A percentile compares a stretch with the other conserved stretches of the same genome.
These are phyloP conservation scores for Sorghum bicolor DNA, from an alignment of 176 grass and related monocot genomes.

Conservation along the genomic window DNA sequence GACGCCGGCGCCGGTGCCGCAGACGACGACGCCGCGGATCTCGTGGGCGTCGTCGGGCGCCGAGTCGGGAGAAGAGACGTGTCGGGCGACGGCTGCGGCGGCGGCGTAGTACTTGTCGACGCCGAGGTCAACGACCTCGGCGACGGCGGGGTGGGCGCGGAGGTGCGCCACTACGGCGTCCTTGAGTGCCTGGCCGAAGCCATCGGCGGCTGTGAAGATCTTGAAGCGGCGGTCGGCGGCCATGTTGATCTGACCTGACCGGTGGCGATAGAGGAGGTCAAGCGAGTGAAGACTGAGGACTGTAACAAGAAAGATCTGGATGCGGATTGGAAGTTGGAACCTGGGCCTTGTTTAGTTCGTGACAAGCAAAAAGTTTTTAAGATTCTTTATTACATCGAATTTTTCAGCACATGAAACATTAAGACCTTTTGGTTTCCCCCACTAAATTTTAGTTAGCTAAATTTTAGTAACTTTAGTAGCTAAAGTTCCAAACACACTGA, in stretches of 20 bases:
- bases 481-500: too few relatives aligned
- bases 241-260: conserved; percentile 19
- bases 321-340: too few relatives aligned
- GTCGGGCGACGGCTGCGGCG: conserved; percentile 54
- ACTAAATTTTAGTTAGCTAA: too few relatives aligned
- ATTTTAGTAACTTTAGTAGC: too few relatives aligned
- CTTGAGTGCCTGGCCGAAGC: conserved; percentile 68
- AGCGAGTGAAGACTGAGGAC: not conserved
- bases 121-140: conserved; percentile 74
- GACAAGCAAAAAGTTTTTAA: too few relatives aligned
- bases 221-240: conserved; percentile 30
- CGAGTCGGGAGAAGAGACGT: conserved; percentile 34
- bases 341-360: too few relatives aligned
- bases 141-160: conserved; percentile 46
- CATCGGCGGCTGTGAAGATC: conserved; percentile 76
- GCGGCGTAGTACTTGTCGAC: conserved; percentile 88
- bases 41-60: not conserved
- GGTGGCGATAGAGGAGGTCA: not conserved
- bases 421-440: too few relatives aligned
- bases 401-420: too few relatives aligned
- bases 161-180: conserved; percentile 73
- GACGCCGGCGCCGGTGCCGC: conserved; percentile 84
- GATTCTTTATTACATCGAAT: too few relatives aligned
- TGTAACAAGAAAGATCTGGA: too few relatives aligned
- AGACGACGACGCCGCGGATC: conserved; percentile 65